Percentiles rank a stretch among this genome's conserved stretches.
phyloP scores from a whole-genome alignment of 73 alveolate species.

The Symbiodinium natans region DNA sequence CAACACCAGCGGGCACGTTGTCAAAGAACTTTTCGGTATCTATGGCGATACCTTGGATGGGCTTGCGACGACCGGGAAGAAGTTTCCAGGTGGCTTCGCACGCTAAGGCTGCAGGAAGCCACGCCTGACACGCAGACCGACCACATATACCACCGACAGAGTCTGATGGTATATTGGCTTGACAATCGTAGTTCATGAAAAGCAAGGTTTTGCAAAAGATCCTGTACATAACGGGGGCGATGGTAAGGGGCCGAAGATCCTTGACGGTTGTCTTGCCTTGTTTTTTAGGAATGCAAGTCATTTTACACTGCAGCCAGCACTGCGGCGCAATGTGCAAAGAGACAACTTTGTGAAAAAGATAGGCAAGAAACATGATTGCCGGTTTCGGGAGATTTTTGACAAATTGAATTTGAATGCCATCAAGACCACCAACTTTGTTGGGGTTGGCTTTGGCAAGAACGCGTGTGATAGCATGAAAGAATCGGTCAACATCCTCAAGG shows the following conservation, averaged over 20 bases:
- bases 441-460: background rate
- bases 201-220: background rate
- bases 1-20: background rate
- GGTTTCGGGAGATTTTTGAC: background rate
- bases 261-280: background rate
- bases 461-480: too few relatives aligned
- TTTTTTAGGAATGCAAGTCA: background rate
- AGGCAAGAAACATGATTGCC: background rate
- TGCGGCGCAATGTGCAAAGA: background rate
- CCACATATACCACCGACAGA: background rate
- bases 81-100: background rate
- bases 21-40: background rate
- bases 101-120: background rate
- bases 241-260: background rate
- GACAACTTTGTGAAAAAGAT: background rate
- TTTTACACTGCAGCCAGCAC: background rate
- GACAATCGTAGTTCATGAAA: background rate
- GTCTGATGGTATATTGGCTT: background rate
- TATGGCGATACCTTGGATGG: background rate
- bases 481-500: too few relatives aligned
- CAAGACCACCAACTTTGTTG: background rate
- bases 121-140: background rate
- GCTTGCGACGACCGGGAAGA: background rate
- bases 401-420: background rate
- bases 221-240: background rate